Conservation (phyloP, 1,284 basidiomycete genomes). For the Athelia sp. region DNA sequence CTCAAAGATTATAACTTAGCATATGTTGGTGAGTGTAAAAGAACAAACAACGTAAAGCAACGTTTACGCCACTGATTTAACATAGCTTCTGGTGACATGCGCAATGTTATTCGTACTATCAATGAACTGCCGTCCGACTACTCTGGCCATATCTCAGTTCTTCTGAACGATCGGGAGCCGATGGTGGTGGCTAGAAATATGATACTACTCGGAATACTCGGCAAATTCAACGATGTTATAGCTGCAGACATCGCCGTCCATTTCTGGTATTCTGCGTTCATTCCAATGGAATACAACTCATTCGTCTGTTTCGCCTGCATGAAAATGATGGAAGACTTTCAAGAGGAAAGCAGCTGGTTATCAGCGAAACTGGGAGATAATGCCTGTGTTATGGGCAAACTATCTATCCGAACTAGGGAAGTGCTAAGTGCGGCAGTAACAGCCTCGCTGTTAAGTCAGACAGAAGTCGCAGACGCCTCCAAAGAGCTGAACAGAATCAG, state of each 20-base stretch:
- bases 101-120: constrained; percentile 28
- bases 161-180: constrained; percentile 30
- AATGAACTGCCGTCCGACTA: constrained; percentile 31
- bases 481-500: neutral
- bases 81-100: constrained; percentile 35
- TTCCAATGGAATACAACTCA: constrained; percentile 25
- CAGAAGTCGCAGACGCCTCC: neutral
- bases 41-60: neutral
- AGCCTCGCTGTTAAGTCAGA: too few relatives aligned
- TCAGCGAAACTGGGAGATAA: too few relatives aligned
- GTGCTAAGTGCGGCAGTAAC: too few relatives aligned
- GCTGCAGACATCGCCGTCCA: constrained; percentile 38
- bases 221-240: constrained; percentile 19
- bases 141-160: constrained; percentile 23
- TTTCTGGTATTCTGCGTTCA: constrained; percentile 36
- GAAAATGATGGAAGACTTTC: neutral
- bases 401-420: too few relatives aligned
- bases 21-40: constrained; percentile 18
- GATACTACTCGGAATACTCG: constrained; percentile 31
- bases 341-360: too few relatives aligned
- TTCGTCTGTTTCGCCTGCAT: neutral
- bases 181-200: constrained; percentile 27
- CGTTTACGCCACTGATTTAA: neutral
- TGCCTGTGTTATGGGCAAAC: too few relatives aligned
- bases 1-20: constrained; percentile 22